These are phyloP conservation scores for Solidago caesia DNA, from an alignment of 129 eudicot genomes.

Conservation along the genomic window DNA sequence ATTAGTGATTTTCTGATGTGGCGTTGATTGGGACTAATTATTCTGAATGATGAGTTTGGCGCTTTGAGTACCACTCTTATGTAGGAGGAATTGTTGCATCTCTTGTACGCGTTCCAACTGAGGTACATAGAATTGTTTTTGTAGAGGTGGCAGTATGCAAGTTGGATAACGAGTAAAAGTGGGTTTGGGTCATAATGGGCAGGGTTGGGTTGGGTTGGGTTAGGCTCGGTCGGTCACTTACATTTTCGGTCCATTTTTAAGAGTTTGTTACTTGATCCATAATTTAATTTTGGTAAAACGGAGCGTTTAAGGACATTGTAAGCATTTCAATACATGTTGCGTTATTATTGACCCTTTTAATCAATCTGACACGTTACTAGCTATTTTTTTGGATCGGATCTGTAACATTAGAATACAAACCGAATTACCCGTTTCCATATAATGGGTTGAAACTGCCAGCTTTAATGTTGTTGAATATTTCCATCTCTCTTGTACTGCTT, in stretches of 20 bases:
- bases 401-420: neutral
- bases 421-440: neutral
- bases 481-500: constrained; percentile 2
- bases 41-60: too few relatives aligned
- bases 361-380: neutral
- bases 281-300: neutral
- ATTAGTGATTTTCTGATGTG: too few relatives aligned
- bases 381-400: neutral
- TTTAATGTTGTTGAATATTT: neutral
- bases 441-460: neutral
- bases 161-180: neutral
- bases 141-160: neutral
- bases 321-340: neutral
- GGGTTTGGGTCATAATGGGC: neutral
- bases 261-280: too few relatives aligned
- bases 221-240: neutral
- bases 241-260: too few relatives aligned
- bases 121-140: constrained; percentile 40
- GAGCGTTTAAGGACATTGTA: neutral
- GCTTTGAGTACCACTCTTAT: neutral
- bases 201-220: neutral
- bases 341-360: neutral
- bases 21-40: too few relatives aligned
- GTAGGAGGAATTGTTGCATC: constrained; percentile 98
- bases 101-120: constrained; percentile 93